A percentile compares a stretch with the other conserved stretches of the same genome.
These are phyloP conservation scores for Schizophyllum amplum DNA, from an alignment of 1,284 basidiomycete species.

Conservation along the genomic window DNA sequence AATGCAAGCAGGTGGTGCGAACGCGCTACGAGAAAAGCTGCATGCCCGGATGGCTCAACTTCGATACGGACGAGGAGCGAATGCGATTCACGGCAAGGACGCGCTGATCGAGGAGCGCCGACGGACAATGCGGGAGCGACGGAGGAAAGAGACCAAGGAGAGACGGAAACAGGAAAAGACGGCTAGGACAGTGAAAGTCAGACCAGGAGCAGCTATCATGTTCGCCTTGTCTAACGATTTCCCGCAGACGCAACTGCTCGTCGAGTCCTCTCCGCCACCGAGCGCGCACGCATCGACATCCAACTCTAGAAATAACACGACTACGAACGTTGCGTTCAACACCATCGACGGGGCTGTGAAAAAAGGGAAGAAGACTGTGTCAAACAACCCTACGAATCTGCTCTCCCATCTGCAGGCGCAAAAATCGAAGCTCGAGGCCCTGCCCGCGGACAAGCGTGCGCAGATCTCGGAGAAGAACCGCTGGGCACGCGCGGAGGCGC, in stretches of 20 bases:
- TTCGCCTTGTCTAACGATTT: slow-evolving; percentile 3
- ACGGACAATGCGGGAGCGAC: slow-evolving; percentile 74
- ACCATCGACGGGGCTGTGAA: slow-evolving; percentile 50
- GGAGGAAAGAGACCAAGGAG: slow-evolving; percentile 80
- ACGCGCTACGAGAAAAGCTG: slow-evolving; percentile 68
- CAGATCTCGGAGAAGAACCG: slow-evolving; percentile 69
- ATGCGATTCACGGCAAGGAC: slow-evolving; percentile 59
- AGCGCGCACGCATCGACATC: slow-evolving; percentile 19
- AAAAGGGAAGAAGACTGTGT: slow-evolving; percentile 45
- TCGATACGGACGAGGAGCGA: slow-evolving; percentile 26
- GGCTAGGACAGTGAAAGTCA: slow-evolving; percentile 43
- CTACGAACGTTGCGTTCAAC: slow-evolving; percentile 68
- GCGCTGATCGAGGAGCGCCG: slow-evolving; percentile 77
- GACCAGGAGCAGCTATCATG: slow-evolving; percentile 1
- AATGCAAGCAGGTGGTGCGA: slow-evolving; percentile 62
- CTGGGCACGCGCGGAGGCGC: slow-evolving; percentile 82
- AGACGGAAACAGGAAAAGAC: slow-evolving; percentile 47
- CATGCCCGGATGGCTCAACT: slow-evolving; percentile 73
- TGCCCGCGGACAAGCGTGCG: slow-evolving; percentile 77
- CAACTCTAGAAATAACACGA: slow-evolving; percentile 29
- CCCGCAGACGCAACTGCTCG: slow-evolving; percentile 64
- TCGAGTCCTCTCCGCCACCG: slow-evolving; percentile 38
- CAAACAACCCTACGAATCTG: slow-evolving; percentile 78
- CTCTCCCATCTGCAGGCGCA: slow-evolving; percentile 51
- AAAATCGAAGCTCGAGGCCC: slow-evolving; percentile 61